Conservation (phyloP, 2,329 filamentous ascomycete species). For the Fusarium goolgardi region DNA sequence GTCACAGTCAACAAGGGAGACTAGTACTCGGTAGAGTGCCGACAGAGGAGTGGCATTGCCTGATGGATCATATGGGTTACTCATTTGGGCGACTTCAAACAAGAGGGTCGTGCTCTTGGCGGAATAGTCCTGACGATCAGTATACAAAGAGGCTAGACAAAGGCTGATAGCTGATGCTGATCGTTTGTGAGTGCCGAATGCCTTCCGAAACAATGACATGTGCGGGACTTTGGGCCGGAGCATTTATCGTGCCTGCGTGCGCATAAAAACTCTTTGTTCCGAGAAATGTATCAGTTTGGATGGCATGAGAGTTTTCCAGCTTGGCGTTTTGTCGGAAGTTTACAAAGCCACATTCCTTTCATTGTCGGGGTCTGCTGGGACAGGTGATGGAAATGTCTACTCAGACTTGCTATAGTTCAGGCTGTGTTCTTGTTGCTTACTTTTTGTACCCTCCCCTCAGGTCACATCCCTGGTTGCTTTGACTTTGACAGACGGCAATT, state of each 20-base stretch:
- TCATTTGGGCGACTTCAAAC: constrained; percentile 29
- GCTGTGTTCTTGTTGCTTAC: neutral
- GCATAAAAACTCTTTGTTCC: neutral
- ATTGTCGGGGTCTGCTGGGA: neutral
- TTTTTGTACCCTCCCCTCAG: neutral
- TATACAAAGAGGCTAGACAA: constrained; percentile 10
- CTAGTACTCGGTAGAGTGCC: neutral
- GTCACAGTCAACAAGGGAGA: constrained; percentile 20
- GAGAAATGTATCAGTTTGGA: neutral
- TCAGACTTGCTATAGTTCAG: neutral
- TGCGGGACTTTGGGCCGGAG: neutral
- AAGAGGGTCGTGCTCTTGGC: constrained; percentile 30
- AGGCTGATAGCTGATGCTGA: constrained; percentile 32
- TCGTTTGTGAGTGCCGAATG: constrained; percentile 32
- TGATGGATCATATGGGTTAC: constrained; percentile 26
- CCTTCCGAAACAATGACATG: constrained; percentile 19
- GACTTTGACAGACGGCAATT: constrained; percentile 15
- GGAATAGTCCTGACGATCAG: constrained; percentile 39
- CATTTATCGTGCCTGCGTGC: neutral
- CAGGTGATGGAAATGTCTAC: neutral
- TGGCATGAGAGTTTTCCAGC: neutral
- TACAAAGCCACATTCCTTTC: constrained; percentile 29
- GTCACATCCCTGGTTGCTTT: neutral
- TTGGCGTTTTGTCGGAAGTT: constrained; percentile 19
- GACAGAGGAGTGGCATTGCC: constrained; percentile 3